These are phyloP conservation scores for Pleomassaria siparia DNA, from an alignment of 2,329 filamentous ascomycete genomes.

Conservation along the genomic window DNA sequence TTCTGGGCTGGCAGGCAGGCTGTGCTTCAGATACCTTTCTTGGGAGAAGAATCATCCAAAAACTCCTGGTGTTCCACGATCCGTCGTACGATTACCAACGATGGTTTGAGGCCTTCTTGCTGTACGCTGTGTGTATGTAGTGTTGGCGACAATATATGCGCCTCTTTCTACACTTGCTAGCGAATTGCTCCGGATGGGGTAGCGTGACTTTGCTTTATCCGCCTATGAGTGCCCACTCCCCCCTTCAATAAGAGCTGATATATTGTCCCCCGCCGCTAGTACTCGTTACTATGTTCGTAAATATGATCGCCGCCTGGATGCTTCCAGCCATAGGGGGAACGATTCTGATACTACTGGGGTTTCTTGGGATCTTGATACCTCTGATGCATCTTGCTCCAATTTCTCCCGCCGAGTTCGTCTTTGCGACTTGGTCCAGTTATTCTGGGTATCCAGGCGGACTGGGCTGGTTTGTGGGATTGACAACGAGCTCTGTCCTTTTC, in stretches of 20 bases:
- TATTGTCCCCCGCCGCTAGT: too few relatives aligned
- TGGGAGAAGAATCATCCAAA: slow-evolving; percentile 15
- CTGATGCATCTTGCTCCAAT: slow-evolving; percentile 46
- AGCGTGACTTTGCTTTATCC: too few relatives aligned
- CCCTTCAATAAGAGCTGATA: too few relatives aligned
- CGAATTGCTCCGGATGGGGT: too few relatives aligned
- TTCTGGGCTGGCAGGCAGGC: slow-evolving; percentile 36
- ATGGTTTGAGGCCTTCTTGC: slow-evolving; percentile 52
- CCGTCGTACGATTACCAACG: slow-evolving; percentile 32
- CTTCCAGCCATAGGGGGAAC: slow-evolving; percentile 42
- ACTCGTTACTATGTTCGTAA: slow-evolving; percentile 32
- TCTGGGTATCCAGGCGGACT: slow-evolving; percentile 19
- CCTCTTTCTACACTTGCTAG: too few relatives aligned
- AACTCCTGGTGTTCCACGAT: slow-evolving; percentile 34
- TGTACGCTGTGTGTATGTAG: slow-evolving; percentile 46
- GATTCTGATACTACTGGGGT: slow-evolving; percentile 49
- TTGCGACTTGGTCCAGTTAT: slow-evolving; percentile 4
- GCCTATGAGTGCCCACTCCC: too few relatives aligned
- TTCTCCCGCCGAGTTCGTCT: slow-evolving; percentile 8
- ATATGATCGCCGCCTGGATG: slow-evolving; percentile 5
- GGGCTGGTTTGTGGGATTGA: slow-evolving; percentile 42
- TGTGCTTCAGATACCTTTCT: slow-evolving; percentile 21
- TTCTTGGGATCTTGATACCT: slow-evolving; percentile 51
- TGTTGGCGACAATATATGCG: too few relatives aligned
- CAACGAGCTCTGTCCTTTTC: slow-evolving; percentile 21